Conservation (phyloP, 805 yeast genomes). For the Nakazawaea wickerhamii region DNA sequence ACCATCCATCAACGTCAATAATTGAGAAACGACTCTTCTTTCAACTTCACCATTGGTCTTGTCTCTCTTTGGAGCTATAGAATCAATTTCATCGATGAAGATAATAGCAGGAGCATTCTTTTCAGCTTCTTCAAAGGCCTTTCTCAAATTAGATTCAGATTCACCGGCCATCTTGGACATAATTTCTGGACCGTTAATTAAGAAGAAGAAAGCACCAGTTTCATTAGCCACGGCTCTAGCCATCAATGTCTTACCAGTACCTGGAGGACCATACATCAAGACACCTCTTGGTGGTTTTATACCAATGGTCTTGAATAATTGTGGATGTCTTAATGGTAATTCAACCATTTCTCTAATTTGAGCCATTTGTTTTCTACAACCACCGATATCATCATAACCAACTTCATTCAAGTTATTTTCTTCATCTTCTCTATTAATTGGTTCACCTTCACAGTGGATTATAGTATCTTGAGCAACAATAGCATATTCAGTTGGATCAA, state of each 20-base stretch:
- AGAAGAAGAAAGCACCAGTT: constrained; percentile 97
- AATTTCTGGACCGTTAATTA: constrained; percentile 98
- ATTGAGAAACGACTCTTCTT: constrained; percentile 97
- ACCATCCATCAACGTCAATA: constrained; percentile 98
- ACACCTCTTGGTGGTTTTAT: constrained; percentile 99
- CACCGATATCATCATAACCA: constrained; percentile 98
- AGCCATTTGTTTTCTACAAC: constrained; percentile 99
- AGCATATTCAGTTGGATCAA: constrained; percentile 95
- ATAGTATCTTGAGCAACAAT: constrained; percentile 98
- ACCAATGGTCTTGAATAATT: constrained; percentile 95
- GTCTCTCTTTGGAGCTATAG: constrained; percentile 99
- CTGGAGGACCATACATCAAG: constrained; percentile 98
- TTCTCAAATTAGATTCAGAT: constrained; percentile 92
- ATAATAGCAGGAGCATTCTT: constrained; percentile 97
- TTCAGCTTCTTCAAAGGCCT: constrained; percentile 99
- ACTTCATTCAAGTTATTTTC: constrained; percentile 95
- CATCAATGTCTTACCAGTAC: constrained; percentile 99
- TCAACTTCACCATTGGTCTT: constrained; percentile 99
- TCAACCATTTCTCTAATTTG: constrained; percentile 98
- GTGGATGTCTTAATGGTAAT: constrained; percentile 97
- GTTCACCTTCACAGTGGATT: constrained; percentile 98
- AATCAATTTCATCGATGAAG: constrained; percentile 97
- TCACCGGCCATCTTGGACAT: constrained; percentile 99
- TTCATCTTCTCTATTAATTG: constrained; percentile 96
- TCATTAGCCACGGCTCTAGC: constrained; percentile 99